Evolutionary conservation across 768 basidiomycete genomes (phyloP).

Genomic region (Mycena vitilis): DNA sequence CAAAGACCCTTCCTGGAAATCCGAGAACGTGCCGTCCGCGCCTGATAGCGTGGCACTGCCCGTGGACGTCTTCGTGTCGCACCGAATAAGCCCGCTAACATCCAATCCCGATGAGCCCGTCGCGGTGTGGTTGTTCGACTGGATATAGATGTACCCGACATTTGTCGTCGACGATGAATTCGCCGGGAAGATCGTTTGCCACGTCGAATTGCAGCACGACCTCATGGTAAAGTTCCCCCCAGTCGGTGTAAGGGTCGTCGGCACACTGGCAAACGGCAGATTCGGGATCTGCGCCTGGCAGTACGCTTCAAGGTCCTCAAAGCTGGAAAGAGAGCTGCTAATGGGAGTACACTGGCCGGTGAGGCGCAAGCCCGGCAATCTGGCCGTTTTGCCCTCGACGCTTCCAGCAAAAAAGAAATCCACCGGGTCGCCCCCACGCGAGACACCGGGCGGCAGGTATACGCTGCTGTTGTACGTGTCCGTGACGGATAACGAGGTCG

Average conservation of each 20-base stretch:
- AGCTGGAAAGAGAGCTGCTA: slow-evolving; percentile 8
- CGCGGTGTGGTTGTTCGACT: slow-evolving; percentile 11
- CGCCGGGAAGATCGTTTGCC: neutral
- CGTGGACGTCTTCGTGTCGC: slow-evolving; percentile 22
- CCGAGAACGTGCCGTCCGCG: slow-evolving; percentile 22
- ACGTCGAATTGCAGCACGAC: slow-evolving; percentile 13
- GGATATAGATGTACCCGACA: slow-evolving; percentile 27
- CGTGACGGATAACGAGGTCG: slow-evolving; percentile 27
- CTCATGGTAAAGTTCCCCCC: slow-evolving; percentile 10
- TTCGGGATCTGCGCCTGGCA: slow-evolving; percentile 19
- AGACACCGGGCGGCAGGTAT: slow-evolving; percentile 18
- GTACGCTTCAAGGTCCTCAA: slow-evolving; percentile 16
- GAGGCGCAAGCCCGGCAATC: slow-evolving; percentile 37
- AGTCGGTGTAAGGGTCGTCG: neutral
- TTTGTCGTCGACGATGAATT: neutral
- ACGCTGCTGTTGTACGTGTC: slow-evolving; percentile 34
- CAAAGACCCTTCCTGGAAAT: slow-evolving; percentile 18
- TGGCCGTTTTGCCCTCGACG: slow-evolving; percentile 24
- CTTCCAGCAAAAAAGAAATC: slow-evolving; percentile 36
- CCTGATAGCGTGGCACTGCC: slow-evolving; percentile 33
- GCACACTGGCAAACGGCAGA: neutral
- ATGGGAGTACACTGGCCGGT: slow-evolving; percentile 31
- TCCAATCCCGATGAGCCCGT: neutral
- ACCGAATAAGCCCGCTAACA: slow-evolving; percentile 30
- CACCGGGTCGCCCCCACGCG: slow-evolving; percentile 16